phyloP scores from a whole-genome alignment of 1,284 basidiomycete species.

The Heterobasidion parviporum region DNA sequence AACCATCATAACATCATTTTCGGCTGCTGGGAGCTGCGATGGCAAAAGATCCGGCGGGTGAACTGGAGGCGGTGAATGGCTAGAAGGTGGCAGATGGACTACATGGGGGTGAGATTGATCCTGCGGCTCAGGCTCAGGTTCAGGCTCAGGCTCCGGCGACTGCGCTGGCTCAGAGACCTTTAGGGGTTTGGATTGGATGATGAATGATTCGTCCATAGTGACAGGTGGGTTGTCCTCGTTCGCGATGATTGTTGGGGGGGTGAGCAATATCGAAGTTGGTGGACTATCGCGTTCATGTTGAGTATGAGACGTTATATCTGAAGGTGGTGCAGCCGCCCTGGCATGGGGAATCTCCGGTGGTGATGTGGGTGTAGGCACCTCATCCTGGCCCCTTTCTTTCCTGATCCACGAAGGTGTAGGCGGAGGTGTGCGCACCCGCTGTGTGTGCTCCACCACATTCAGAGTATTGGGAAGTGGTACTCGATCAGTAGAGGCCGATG shows the following conservation, averaged over 20 bases:
- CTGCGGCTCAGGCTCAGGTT: not conserved
- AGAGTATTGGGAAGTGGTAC: not conserved
- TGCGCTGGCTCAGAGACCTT: too few species aligned
- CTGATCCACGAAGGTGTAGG: not conserved
- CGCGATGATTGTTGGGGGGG: too few species aligned
- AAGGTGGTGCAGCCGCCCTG: not conserved
- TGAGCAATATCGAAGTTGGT: too few species aligned
- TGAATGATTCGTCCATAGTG: too few species aligned
- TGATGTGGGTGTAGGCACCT: not conserved
- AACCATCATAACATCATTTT: not conserved
- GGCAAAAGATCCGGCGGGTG: not conserved
- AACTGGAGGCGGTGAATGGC: not conserved
- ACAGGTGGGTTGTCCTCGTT: too few species aligned
- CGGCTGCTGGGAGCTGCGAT: not conserved
- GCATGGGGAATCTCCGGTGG: not conserved
- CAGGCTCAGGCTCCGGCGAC: too few species aligned
- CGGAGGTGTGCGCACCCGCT: not conserved
- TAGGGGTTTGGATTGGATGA: too few species aligned
- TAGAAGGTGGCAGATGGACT: not conserved
- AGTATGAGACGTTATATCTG: not conserved
- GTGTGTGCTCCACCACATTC: not conserved
- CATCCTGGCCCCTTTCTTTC: not conserved
- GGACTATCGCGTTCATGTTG: too few species aligned
- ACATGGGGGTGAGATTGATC: not conserved
- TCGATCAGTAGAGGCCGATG: not conserved